These are phyloP conservation scores for Mortierella sp. DNA, from an alignment of 371 early-diverging fungal species.

Conservation along the genomic window DNA sequence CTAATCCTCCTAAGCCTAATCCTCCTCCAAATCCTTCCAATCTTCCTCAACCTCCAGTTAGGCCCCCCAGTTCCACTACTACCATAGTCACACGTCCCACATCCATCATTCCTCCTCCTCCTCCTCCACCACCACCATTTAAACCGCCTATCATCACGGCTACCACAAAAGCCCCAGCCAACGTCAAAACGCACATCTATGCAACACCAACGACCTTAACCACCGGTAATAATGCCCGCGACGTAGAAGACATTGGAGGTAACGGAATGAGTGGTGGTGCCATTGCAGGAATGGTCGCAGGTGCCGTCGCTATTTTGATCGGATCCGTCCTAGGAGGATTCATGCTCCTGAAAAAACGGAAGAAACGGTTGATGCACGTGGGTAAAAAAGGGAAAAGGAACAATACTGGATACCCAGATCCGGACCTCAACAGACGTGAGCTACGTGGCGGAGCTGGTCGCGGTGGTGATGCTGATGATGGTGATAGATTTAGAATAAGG, in stretches of 20 bases:
- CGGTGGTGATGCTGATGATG: conserved; percentile 13
- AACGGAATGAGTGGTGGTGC: conserved; percentile 30
- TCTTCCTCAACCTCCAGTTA: background rate
- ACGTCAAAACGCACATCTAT: background rate
- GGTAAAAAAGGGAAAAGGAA: conserved; percentile 5
- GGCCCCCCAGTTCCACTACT: background rate
- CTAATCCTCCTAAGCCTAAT: background rate
- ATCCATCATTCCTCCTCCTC: background rate
- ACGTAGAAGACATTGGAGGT: background rate
- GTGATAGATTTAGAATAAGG: no score
- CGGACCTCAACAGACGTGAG: conserved; percentile 10
- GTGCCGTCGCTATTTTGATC: conserved; percentile 19
- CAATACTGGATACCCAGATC: conserved; percentile 20
- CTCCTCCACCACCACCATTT: background rate
- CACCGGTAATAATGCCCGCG: background rate
- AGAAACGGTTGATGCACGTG: conserved; percentile 33
- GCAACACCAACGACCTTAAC: background rate
- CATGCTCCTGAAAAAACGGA: conserved; percentile 40
- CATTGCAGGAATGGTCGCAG: conserved; percentile 28
- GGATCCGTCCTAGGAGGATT: conserved; percentile 41
- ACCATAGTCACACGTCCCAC: background rate
- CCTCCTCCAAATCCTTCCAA: background rate
- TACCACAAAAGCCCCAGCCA: background rate
- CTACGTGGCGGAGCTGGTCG: conserved; percentile 1
- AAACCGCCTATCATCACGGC: background rate